These are phyloP conservation scores for Fulvia fulva DNA, from an alignment of 2,329 filamentous ascomycete species.

Conservation along the genomic window DNA sequence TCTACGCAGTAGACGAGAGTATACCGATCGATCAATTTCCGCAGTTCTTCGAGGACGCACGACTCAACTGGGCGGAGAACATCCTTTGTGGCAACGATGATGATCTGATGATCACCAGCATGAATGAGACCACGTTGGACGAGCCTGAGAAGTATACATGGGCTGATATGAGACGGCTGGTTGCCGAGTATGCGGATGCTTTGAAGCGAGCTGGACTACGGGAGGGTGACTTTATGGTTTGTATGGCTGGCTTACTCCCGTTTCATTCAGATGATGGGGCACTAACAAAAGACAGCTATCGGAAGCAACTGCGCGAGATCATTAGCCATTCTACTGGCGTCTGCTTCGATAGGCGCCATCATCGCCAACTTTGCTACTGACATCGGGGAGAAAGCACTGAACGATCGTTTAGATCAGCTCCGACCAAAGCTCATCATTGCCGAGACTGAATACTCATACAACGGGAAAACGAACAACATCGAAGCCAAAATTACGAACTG, in stretches of 20 bases:
- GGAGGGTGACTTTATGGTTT: conserved; percentile 6
- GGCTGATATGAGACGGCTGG: conserved; percentile 6
- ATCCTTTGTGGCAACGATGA: conserved; percentile 11
- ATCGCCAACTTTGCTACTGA: conserved; percentile 15
- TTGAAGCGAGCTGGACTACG: conserved; percentile 1
- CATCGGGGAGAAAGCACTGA: conserved; percentile 12
- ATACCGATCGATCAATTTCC: conserved; percentile 10
- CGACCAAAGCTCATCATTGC: conserved; percentile 24
- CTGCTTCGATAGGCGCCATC: conserved; percentile 6
- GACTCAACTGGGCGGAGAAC: conserved; percentile 13
- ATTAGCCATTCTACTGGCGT: conserved; percentile 5
- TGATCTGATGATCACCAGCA: conserved; percentile 11
- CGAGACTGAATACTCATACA: conserved; percentile 12
- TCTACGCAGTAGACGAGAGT: conserved; percentile 9
- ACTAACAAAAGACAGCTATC: background rate
- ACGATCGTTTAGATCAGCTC: conserved; percentile 14
- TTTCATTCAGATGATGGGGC: background rate
- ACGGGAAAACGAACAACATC: conserved; percentile 12
- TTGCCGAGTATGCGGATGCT: conserved; percentile 7
- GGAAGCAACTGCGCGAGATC: conserved; percentile 9
- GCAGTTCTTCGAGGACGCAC: conserved; percentile 10
- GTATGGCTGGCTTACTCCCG: background rate
- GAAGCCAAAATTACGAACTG: conserved; percentile 6
- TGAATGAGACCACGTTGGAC: conserved; percentile 7
- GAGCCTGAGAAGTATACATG: conserved; percentile 9